phyloP scores from a whole-genome alignment of 148 eudicot species.

The Diospyros kaki region DNA sequence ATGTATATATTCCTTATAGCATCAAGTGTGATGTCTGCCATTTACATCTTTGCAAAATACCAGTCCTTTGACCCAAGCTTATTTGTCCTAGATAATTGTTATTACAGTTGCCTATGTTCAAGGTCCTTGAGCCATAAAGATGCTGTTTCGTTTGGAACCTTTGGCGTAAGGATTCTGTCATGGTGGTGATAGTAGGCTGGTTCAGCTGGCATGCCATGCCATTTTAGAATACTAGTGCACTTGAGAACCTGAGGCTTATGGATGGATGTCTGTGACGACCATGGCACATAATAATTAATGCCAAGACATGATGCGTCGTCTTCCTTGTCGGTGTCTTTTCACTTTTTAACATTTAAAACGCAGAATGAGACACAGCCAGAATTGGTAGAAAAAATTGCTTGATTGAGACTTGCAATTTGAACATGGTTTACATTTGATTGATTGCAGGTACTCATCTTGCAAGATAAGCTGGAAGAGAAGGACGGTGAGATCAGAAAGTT shows the following conservation, averaged over 20 bases:
- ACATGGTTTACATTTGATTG: neutral
- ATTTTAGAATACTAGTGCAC: neutral
- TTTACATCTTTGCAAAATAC: neutral
- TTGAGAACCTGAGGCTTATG: neutral
- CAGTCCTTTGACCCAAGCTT: neutral
- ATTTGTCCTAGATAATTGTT: neutral
- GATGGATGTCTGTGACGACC: neutral
- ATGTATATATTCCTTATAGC: neutral
- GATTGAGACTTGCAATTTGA: neutral
- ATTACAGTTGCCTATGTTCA: neutral
- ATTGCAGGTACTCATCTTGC: conserved; percentile 66
- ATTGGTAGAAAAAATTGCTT: neutral
- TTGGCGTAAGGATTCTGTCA: neutral
- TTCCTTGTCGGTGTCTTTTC: too few species aligned
- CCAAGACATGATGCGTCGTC: too few species aligned
- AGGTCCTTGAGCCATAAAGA: neutral
- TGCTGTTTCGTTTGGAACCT: neutral
- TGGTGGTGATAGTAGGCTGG: neutral
- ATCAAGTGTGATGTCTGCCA: neutral
- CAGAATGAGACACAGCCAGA: neutral
- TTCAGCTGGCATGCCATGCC: neutral
- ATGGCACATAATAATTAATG: too few species aligned
- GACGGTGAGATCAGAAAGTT: conserved; percentile 69
- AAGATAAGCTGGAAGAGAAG: conserved; percentile 67
- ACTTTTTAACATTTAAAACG: too few species aligned